Conservation (phyloP, 2,329 filamentous ascomycete genomes). For the Purpureocillium takamizusanense region DNA sequence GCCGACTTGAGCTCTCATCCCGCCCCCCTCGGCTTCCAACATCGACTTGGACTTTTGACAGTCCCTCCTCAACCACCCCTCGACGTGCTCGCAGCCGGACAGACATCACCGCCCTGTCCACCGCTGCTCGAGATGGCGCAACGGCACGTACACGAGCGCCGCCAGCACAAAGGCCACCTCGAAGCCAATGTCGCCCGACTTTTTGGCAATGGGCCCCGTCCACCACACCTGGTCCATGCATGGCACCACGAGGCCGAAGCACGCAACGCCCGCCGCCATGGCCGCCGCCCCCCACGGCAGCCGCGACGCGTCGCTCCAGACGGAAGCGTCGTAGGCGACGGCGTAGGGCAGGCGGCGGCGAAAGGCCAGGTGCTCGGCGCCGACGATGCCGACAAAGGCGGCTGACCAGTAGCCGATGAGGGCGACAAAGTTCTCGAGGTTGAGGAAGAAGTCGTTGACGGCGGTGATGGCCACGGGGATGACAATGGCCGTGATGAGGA, state of each 20-base stretch:
- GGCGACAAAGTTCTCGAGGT: constrained; percentile 46
- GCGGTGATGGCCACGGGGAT: constrained; percentile 50
- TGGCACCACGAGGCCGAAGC: constrained; percentile 44
- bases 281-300: constrained; percentile 40
- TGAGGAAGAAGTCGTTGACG: constrained; percentile 46
- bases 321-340: constrained; percentile 31
- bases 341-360: constrained; percentile 29
- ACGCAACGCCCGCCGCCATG: constrained; percentile 33
- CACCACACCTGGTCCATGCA: constrained; percentile 55
- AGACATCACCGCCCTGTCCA: constrained; percentile 13
- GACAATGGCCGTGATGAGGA: constrained; percentile 48
- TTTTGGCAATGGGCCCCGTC: constrained; percentile 48
- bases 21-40: too few species aligned
- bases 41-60: too few species aligned
- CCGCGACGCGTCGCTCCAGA: constrained; percentile 35
- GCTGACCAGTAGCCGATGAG: constrained; percentile 52
- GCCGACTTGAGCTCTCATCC: too few species aligned
- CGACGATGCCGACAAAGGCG: constrained; percentile 41
- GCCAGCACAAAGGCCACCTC: constrained; percentile 51
- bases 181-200: constrained; percentile 56
- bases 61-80: too few species aligned
- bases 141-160: constrained; percentile 35
- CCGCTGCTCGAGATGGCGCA: constrained; percentile 36
- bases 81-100: too few species aligned
- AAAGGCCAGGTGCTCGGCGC: constrained; percentile 39